Percentiles rank a stretch among this genome's conserved stretches.
phyloP scores from a whole-genome alignment of 106 monocot genomes.

The Dioscorea alata region DNA sequence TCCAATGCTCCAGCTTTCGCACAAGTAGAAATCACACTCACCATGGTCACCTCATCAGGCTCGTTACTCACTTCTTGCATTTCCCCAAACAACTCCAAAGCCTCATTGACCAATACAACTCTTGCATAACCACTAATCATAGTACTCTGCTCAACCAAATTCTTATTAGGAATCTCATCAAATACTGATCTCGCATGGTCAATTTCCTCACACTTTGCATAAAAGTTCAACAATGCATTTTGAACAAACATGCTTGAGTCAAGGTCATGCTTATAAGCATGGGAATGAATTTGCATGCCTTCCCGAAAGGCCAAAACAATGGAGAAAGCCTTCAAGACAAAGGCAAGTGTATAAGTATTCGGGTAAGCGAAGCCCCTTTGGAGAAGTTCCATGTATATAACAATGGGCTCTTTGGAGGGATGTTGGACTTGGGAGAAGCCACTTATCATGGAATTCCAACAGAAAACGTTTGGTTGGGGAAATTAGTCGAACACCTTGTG shows the following conservation, averaged over 20 bases:
- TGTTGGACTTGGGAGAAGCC: constrained; percentile 29
- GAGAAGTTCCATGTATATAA: constrained; percentile 45
- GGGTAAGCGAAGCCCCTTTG: constrained; percentile 33
- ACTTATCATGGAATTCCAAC: constrained; percentile 70
- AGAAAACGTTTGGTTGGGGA: constrained; percentile 61
- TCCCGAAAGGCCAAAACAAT: constrained; percentile 28
- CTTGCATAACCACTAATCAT: constrained; percentile 91
- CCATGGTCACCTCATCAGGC: constrained; percentile 95
- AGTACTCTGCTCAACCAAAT: constrained; percentile 79
- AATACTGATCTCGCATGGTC: constrained; percentile 46
- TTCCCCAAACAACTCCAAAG: constrained; percentile 62
- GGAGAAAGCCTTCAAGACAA: constrained; percentile 69
- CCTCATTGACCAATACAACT: constrained; percentile 71
- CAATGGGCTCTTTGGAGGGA: constrained; percentile 46
- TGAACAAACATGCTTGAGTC: constrained; percentile 66
- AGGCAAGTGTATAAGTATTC: constrained; percentile 74
- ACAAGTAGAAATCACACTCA: constrained; percentile 86
- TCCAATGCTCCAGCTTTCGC: constrained; percentile 80
- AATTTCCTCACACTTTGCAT: constrained; percentile 78
- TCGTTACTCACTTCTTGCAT: constrained; percentile 56
- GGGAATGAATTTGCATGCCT: constrained; percentile 65
- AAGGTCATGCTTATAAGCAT: constrained; percentile 50
- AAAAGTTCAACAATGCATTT: constrained; percentile 58
- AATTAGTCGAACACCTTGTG: constrained; percentile 61
- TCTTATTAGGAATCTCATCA: constrained; percentile 60